These are phyloP conservation scores for Penicillium sp. DNA, from an alignment of 2,329 filamentous ascomycete species.

Conservation along the genomic window DNA sequence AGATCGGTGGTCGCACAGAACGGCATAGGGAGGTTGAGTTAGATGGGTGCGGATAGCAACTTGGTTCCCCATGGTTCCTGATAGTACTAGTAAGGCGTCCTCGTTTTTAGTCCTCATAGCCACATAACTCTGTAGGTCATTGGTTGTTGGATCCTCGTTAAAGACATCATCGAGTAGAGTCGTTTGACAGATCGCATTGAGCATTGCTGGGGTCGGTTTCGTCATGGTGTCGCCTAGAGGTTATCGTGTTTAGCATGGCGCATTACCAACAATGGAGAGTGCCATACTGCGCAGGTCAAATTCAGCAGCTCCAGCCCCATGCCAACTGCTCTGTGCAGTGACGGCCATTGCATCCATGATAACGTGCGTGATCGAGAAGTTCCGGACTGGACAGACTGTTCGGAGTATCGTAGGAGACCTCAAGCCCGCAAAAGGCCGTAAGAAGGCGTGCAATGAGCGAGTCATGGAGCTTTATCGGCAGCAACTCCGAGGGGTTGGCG, in stretches of 20 bases:
- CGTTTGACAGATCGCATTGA: constrained; percentile 72
- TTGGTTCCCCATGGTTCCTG: constrained; percentile 94
- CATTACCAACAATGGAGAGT: neutral
- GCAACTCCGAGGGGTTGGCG: neutral
- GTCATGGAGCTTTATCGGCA: constrained; percentile 14
- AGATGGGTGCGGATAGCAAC: constrained; percentile 77
- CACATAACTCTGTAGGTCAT: constrained; percentile 71
- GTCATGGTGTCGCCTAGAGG: constrained; percentile 67
- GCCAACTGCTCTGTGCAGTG: constrained; percentile 36
- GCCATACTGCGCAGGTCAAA: constrained; percentile 57
- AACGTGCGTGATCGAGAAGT: constrained; percentile 21
- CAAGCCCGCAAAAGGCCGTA: constrained; percentile 15
- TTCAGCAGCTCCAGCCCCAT: constrained; percentile 54
- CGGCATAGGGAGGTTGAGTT: constrained; percentile 73
- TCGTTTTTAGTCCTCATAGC: constrained; percentile 75
- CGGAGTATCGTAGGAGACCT: neutral
- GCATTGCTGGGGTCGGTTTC: constrained; percentile 77
- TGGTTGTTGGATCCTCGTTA: constrained; percentile 76
- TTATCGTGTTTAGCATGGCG: neutral
- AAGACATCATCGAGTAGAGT: constrained; percentile 84
- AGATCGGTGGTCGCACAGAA: constrained; percentile 76
- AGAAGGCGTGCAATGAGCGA: constrained; percentile 14
- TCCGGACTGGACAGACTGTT: neutral
- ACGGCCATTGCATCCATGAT: constrained; percentile 18
- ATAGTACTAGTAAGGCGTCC: constrained; percentile 76